Percentiles rank a stretch among this genome's conserved stretches.
Evolutionary conservation across 2,329 filamentous ascomycete species (phyloP).

Genomic region (Biscogniauxia marginata): DNA sequence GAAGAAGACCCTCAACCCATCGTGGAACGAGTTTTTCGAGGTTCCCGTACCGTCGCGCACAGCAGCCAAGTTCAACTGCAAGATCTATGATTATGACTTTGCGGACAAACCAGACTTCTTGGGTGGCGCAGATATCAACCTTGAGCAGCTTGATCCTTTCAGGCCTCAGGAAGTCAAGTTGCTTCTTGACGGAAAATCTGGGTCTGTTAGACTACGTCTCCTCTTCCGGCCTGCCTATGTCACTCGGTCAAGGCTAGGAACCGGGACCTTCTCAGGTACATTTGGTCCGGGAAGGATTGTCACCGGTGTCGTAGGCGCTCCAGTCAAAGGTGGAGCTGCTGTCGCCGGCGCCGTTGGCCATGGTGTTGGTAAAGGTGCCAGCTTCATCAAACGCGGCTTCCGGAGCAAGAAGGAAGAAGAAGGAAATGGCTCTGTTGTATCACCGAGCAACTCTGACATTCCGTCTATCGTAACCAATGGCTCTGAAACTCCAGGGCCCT

Average conservation of each 20-base stretch:
- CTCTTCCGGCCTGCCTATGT: conserved; percentile 94
- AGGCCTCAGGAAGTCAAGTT: conserved; percentile 72
- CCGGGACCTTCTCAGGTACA: conserved; percentile 88
- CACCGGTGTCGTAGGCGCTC: conserved; percentile 74
- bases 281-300: conserved; percentile 91
- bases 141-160: conserved; percentile 83
- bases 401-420: conserved; percentile 67
- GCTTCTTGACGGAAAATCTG: conserved; percentile 83
- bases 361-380: conserved; percentile 83
- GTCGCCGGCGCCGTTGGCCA: conserved; percentile 71
- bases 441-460: conserved; percentile 40
- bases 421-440: conserved; percentile 44
- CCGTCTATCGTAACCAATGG: conserved; percentile 46
- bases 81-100: conserved; percentile 95
- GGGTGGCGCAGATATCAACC: conserved; percentile 72
- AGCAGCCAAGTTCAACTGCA: conserved; percentile 76
- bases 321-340: conserved; percentile 87
- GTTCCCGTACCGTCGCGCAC: conserved; percentile 79
- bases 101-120: conserved; percentile 90
- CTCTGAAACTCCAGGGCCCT: conserved; percentile 30
- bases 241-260: conserved; percentile 80
- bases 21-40: conserved; percentile 97
- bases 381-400: conserved; percentile 85
- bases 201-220: conserved; percentile 76
- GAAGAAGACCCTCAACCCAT: conserved; percentile 93